phyloP scores from a whole-genome alignment of 805 yeast genomes.

The Ogataea ganodermae region DNA sequence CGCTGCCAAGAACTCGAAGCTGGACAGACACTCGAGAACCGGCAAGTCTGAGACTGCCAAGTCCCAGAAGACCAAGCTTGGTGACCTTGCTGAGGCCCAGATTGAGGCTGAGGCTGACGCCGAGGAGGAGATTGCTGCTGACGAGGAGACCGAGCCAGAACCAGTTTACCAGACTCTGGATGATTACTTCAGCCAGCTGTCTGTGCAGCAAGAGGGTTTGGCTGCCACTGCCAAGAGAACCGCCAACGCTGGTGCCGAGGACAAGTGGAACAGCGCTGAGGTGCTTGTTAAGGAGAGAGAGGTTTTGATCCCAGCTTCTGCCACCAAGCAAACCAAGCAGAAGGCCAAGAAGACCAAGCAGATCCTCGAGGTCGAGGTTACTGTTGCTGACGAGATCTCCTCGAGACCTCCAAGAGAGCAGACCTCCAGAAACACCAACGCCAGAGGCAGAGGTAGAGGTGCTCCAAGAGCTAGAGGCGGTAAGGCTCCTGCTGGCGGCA shows the following conservation, averaged over 20 bases:
- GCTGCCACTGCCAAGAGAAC: conserved; percentile 41
- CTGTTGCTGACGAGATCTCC: conserved; percentile 61
- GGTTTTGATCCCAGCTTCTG: conserved; percentile 58
- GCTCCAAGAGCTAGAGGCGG: conserved; percentile 34
- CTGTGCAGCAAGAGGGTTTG: conserved; percentile 43
- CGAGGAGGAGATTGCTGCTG: conserved; percentile 45
- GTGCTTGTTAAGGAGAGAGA: conserved; percentile 66
- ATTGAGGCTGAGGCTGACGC: conserved; percentile 58
- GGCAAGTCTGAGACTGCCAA: conserved; percentile 84
- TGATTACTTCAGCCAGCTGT: conserved; percentile 78
- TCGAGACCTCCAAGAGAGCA: conserved; percentile 32
- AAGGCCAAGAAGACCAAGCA: conserved; percentile 84
- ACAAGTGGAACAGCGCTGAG: conserved; percentile 55
- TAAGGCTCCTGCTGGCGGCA: conserved; percentile 31
- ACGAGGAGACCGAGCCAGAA: conserved; percentile 45
- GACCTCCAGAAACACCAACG: conserved; percentile 28
- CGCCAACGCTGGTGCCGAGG: conserved; percentile 62
- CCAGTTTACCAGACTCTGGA: conserved; percentile 71
- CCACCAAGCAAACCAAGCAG: conserved; percentile 64
- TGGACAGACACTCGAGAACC: conserved; percentile 86
- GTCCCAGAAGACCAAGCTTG: conserved; percentile 87
- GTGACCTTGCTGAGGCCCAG: conserved; percentile 63
- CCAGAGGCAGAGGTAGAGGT: conserved; percentile 28
- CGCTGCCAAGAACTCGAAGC: conserved; percentile 52
- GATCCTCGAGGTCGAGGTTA: conserved; percentile 71